Percentiles rank a stretch among this genome's conserved stretches.
These are phyloP conservation scores for Clavispora phyllophila DNA, from an alignment of 805 yeast genomes.

Conservation along the genomic window DNA sequence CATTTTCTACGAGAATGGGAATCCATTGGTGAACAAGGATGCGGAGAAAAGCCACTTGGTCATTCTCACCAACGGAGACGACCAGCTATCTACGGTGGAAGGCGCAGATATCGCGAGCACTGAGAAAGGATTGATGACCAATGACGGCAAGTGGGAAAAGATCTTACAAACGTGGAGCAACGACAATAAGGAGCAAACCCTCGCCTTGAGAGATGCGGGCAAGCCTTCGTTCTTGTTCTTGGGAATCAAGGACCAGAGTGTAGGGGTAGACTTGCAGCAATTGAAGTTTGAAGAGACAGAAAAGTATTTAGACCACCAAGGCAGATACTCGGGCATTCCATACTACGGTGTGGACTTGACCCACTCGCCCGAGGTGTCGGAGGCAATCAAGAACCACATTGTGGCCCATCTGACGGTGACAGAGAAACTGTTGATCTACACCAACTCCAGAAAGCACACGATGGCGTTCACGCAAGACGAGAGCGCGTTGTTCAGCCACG, in stretches of 20 bases:
- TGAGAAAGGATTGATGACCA: conserved; percentile 18
- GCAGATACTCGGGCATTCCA: conserved; percentile 56
- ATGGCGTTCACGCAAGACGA: conserved; percentile 36
- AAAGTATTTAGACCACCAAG: conserved; percentile 38
- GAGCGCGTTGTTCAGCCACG: conserved; percentile 73
- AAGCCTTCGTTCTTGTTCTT: conserved; percentile 35
- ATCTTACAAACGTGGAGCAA: conserved; percentile 21
- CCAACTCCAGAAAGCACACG: conserved; percentile 32
- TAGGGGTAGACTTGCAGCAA: conserved; percentile 30
- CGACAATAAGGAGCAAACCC: conserved; percentile 30
- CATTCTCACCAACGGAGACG: conserved; percentile 30
- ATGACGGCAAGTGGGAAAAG: conserved; percentile 9
- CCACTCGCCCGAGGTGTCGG: conserved; percentile 36
- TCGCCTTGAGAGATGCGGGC: conserved; percentile 33
- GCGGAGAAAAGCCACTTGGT: conserved; percentile 25
- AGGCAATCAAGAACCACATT: conserved; percentile 26
- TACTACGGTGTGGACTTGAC: conserved; percentile 59
- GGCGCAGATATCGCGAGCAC: conserved; percentile 13
- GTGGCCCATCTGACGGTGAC: conserved; percentile 14
- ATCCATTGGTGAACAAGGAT: conserved; percentile 29
- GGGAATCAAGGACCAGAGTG: conserved; percentile 44
- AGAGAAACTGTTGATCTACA: conserved; percentile 17
- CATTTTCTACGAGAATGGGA: conserved; percentile 34
- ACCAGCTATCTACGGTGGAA: conserved; percentile 21
- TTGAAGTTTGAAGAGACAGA: conserved; percentile 26